phyloP scores from a whole-genome alignment of 139 green algal species.

The Spirogloea muscicola region DNA sequence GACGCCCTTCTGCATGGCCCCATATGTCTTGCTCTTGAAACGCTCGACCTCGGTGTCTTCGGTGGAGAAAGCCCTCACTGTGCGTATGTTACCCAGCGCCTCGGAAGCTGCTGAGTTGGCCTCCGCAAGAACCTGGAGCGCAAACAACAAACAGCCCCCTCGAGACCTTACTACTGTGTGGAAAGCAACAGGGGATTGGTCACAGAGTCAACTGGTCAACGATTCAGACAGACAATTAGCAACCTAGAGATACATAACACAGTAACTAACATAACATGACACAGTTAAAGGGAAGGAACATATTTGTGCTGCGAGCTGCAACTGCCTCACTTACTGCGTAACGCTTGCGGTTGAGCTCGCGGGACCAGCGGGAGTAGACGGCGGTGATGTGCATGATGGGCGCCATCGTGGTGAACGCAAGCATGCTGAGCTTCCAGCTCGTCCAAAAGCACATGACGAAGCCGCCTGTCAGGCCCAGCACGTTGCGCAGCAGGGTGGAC shows the following conservation, averaged over 20 bases:
- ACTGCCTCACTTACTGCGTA: constrained; percentile 19
- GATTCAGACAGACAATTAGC: too few species aligned
- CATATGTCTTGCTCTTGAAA: constrained; percentile 47
- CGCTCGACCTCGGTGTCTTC: constrained; percentile 48
- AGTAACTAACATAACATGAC: constrained; percentile 12
- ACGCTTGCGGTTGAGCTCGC: constrained; percentile 49
- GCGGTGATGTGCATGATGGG: constrained; percentile 53
- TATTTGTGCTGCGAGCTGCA: background rate
- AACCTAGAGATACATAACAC: background rate
- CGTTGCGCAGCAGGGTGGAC: constrained; percentile 27
- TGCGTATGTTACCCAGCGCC: constrained; percentile 54
- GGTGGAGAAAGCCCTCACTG: constrained; percentile 51
- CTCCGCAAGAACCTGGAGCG: constrained; percentile 42
- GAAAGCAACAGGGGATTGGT: too few species aligned
- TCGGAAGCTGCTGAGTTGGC: constrained; percentile 53
- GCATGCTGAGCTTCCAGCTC: constrained; percentile 54
- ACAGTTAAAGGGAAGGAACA: background rate
- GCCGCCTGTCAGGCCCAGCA: constrained; percentile 41
- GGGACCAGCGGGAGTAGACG: constrained; percentile 50
- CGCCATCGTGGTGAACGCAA: constrained; percentile 57
- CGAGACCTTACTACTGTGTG: background rate
- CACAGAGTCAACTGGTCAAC: too few species aligned
- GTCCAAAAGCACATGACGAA: constrained; percentile 53
- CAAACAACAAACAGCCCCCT: background rate
- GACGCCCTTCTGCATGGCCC: constrained; percentile 45